Conservation (phyloP, 2,329 filamentous ascomycete genomes). For the Penicillium paneum region DNA sequence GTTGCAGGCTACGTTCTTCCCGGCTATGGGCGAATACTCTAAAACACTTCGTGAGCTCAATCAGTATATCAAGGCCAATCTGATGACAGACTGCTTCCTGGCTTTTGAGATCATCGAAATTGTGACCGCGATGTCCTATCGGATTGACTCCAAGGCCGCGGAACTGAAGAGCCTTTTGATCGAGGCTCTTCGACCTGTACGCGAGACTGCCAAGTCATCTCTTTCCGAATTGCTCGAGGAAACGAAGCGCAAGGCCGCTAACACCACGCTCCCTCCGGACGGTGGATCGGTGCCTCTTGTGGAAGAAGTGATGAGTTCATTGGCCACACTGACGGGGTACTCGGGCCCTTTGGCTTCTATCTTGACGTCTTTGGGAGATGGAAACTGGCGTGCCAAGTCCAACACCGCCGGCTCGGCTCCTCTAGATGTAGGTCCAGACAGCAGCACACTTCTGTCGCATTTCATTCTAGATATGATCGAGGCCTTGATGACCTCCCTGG, state of each 20-base stretch:
- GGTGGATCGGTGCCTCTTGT: slow-evolving; percentile 76
- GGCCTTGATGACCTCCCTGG: slow-evolving; percentile 69
- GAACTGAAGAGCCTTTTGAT: slow-evolving; percentile 80
- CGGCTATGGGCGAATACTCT: slow-evolving; percentile 74
- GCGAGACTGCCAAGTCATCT: slow-evolving; percentile 86
- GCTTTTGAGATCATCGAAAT: slow-evolving; percentile 95
- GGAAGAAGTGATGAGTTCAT: slow-evolving; percentile 76
- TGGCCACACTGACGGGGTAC: slow-evolving; percentile 85
- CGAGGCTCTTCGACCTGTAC: slow-evolving; percentile 81
- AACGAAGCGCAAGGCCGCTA: slow-evolving; percentile 65
- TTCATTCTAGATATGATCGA: slow-evolving; percentile 91
- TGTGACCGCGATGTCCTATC: slow-evolving; percentile 72
- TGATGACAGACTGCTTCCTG: slow-evolving; percentile 88
- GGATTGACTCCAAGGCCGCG: slow-evolving; percentile 76
- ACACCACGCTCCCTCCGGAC: slow-evolving; percentile 70
- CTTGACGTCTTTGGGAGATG: slow-evolving; percentile 86
- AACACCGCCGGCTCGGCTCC: slow-evolving; percentile 66
- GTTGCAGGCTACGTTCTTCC: slow-evolving; percentile 74
- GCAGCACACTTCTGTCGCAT: slow-evolving; percentile 79
- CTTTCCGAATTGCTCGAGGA: slow-evolving; percentile 81
- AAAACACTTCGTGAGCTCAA: slow-evolving; percentile 87
- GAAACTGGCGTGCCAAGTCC: slow-evolving; percentile 72
- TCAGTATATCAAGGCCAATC: slow-evolving; percentile 77
- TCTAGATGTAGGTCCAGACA: slow-evolving; percentile 86
- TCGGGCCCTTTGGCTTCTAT: slow-evolving; percentile 82